Conservation (phyloP, 1,139 yeast species). For the Hemisphaericaspora xylanilytica region DNA sequence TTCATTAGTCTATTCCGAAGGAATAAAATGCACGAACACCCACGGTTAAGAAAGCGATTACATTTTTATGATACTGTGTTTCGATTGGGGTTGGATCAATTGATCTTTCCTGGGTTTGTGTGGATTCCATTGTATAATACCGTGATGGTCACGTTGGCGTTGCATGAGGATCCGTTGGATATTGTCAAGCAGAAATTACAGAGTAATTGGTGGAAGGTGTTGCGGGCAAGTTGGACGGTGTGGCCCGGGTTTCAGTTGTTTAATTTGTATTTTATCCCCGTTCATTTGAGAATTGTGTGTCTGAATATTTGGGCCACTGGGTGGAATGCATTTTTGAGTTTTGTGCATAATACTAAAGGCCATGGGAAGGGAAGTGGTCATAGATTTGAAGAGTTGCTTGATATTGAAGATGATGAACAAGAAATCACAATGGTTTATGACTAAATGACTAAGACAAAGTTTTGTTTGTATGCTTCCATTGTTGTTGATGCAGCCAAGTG, state of each 20-base stretch:
- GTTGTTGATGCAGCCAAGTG: slow-evolving; percentile 5
- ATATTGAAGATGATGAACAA: slow-evolving; percentile 34
- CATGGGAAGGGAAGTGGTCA: slow-evolving; percentile 46
- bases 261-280: slow-evolving; percentile 39
- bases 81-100: slow-evolving; percentile 39
- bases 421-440: slow-evolving; percentile 30
- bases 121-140: slow-evolving; percentile 49
- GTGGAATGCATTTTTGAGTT: slow-evolving; percentile 47
- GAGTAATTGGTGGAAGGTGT: slow-evolving; percentile 44
- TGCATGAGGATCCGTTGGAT: slow-evolving; percentile 36
- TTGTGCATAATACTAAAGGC: slow-evolving; percentile 40
- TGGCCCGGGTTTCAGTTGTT: slow-evolving; percentile 46
- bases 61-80: slow-evolving; percentile 36
- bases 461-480: no score
- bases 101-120: slow-evolving; percentile 32
- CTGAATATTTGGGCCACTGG: slow-evolving; percentile 43
- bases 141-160: slow-evolving; percentile 38
- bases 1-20: slow-evolving; percentile 19
- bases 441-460: no score
- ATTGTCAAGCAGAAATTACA: slow-evolving; percentile 33
- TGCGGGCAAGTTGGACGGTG: slow-evolving; percentile 42
- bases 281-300: slow-evolving; percentile 40
- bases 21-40: slow-evolving; percentile 9
- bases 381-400: slow-evolving; percentile 39
- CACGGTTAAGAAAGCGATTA: slow-evolving; percentile 15